Evolutionary conservation across 352 stramenopile species (phyloP).

Genomic region (Globisporangium spinosum): DNA sequence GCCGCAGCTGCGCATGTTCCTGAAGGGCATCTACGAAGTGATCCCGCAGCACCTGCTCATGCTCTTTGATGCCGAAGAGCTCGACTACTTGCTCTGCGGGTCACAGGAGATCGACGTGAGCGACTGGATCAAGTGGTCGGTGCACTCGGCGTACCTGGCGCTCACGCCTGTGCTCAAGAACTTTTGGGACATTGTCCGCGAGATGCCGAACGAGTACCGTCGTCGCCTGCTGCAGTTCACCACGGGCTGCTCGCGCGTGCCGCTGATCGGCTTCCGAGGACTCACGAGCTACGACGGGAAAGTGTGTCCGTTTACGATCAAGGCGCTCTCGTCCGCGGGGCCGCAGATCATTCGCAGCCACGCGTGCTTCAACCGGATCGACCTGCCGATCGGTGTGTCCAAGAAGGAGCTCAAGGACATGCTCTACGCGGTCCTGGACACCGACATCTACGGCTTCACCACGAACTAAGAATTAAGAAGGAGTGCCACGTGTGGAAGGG

Average conservation of each 20-base stretch:
- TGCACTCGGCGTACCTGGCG: conserved; percentile 33
- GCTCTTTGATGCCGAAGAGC: conserved; percentile 96
- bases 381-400: conserved; percentile 92
- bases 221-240: conserved; percentile 75
- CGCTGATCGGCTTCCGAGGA: conserved; percentile 61
- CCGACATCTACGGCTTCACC: conserved; percentile 69
- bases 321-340: conserved; percentile 37
- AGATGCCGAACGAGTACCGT: conserved; percentile 77
- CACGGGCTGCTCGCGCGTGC: conserved; percentile 76
- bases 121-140: conserved; percentile 91
- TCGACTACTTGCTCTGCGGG: conserved; percentile 95
- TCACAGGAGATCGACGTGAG: conserved; percentile 92
- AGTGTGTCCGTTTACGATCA: conserved; percentile 73
- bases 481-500: not conserved
- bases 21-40: conserved; percentile 96
- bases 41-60: conserved; percentile 90
- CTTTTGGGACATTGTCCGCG: conserved; percentile 86
- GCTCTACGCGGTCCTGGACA: conserved; percentile 58
- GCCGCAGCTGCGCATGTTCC: conserved; percentile 84
- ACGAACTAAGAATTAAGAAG: conserved; percentile 35
- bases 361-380: conserved; percentile 88
- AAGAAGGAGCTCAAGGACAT: conserved; percentile 81
- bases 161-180: conserved; percentile 31
- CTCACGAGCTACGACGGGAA: conserved; percentile 82
- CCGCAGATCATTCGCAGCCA: conserved; percentile 72